Evolutionary conservation across 306 rosid species (phyloP).

Genomic region (Gleditsia sinensis): DNA sequence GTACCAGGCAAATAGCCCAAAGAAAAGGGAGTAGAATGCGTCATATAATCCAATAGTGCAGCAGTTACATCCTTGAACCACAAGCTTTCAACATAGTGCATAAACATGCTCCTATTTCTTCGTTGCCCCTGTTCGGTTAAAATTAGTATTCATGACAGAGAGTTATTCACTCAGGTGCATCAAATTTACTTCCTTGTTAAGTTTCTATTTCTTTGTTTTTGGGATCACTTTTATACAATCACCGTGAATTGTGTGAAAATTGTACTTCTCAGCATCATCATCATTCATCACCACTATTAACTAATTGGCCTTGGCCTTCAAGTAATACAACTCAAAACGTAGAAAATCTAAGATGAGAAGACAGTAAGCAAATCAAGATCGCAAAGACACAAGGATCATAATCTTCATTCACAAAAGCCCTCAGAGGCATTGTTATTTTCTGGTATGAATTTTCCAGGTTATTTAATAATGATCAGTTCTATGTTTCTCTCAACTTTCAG

Average conservation of each 20-base stretch:
- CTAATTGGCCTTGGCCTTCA: background rate
- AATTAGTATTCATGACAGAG: conserved; percentile 9
- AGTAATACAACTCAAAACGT: conserved; percentile 8
- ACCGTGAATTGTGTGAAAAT: background rate
- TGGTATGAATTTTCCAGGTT: background rate
- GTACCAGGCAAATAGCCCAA: conserved; percentile 8
- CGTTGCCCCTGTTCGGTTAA: background rate
- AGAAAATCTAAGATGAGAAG: conserved; percentile 15
- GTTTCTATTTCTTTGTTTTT: background rate
- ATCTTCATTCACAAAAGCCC: background rate
- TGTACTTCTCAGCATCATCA: background rate
- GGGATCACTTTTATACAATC: background rate
- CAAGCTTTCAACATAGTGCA: conserved; percentile 18
- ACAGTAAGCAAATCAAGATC: background rate
- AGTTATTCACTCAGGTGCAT: background rate
- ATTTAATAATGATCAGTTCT: background rate
- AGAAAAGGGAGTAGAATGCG: background rate
- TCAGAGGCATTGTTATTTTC: background rate
- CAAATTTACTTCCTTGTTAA: conserved; percentile 3
- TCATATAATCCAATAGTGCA: conserved; percentile 17
- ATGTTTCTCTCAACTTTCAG: background rate
- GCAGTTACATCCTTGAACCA: background rate
- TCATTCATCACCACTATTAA: background rate
- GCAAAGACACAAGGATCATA: background rate
- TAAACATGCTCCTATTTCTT: background rate